Conservation (phyloP, 2,329 filamentous ascomycete species). For the Ascochyta rabiei region DNA sequence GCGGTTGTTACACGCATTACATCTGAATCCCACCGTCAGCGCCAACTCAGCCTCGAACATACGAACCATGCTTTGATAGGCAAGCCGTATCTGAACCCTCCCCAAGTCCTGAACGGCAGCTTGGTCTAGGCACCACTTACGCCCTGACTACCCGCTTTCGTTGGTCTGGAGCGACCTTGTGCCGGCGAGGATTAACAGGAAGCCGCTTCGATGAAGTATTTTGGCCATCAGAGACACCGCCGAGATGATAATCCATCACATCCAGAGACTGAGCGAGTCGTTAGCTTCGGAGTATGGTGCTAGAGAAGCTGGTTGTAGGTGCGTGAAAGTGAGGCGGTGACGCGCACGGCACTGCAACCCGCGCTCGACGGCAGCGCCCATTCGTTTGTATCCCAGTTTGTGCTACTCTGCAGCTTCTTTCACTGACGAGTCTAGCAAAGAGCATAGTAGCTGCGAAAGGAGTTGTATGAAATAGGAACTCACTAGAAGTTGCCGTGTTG, state of each 20-base stretch:
- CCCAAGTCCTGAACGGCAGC: background rate
- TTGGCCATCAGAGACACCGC: constrained; percentile 1
- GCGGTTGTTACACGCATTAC: constrained; percentile 35
- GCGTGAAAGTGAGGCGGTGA: constrained; percentile 8
- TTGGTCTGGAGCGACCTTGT: constrained; percentile 20
- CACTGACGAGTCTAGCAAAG: background rate
- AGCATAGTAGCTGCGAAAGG: background rate
- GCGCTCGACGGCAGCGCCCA: constrained; percentile 7
- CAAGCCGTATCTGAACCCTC: background rate
- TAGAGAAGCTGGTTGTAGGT: background rate
- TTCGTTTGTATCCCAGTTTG: constrained; percentile 5
- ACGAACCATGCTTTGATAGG: background rate
- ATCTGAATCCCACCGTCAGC: constrained; percentile 20
- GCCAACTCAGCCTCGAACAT: background rate
- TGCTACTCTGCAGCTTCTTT: constrained; percentile 3
- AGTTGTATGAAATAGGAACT: constrained; percentile 1
- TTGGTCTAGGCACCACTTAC: constrained; percentile 7
- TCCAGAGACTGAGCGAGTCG: background rate
- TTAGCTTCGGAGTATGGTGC: background rate
- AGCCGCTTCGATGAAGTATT: constrained; percentile 10
- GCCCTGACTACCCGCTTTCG: constrained; percentile 22
- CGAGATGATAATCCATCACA: background rate
- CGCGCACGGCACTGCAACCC: constrained; percentile 5
- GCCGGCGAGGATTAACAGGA: constrained; percentile 23
- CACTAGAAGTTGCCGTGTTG: background rate